These are phyloP conservation scores for Trametes coccinea DNA, from an alignment of 768 basidiomycete genomes.

Conservation along the genomic window DNA sequence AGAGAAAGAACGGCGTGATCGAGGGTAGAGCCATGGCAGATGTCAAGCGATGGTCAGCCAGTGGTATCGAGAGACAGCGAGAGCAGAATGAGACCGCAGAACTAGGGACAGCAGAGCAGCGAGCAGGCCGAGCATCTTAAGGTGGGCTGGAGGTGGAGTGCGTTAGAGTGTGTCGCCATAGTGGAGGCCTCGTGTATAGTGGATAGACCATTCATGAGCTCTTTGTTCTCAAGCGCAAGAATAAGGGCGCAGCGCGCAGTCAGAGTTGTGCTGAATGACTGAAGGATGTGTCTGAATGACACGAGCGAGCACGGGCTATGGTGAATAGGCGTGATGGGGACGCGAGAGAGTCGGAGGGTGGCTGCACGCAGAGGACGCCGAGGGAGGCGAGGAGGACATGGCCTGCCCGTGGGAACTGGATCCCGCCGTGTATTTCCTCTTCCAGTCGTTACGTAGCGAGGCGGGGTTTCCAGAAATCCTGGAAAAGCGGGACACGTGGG, in stretches of 20 bases:
- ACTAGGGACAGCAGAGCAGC: background rate
- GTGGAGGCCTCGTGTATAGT: conserved; percentile 15
- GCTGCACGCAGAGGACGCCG: no score
- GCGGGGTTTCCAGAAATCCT: conserved; percentile 2
- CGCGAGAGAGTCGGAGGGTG: background rate
- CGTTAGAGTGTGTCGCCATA: conserved; percentile 3
- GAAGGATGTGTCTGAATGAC: background rate
- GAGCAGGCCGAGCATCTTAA: background rate
- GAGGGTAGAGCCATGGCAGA: conserved; percentile 26
- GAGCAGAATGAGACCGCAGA: background rate
- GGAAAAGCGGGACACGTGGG: conserved; percentile 17
- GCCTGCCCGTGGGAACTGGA: conserved; percentile 10
- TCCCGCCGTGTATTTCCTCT: conserved; percentile 1
- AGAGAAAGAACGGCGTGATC: conserved; percentile 44
- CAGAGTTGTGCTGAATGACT: background rate
- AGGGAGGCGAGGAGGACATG: background rate
- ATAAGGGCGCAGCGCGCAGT: background rate
- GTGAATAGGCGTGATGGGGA: background rate
- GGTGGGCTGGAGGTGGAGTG: conserved; percentile 9
- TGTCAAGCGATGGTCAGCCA: conserved; percentile 1
- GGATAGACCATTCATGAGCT: background rate
- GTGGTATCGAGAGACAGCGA: background rate
- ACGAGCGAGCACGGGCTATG: background rate
- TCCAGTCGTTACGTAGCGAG: conserved; percentile 15
- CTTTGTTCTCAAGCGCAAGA: background rate